Evolutionary conservation across 441 rosid species (phyloP).

Genomic region (Kokia cookei): DNA sequence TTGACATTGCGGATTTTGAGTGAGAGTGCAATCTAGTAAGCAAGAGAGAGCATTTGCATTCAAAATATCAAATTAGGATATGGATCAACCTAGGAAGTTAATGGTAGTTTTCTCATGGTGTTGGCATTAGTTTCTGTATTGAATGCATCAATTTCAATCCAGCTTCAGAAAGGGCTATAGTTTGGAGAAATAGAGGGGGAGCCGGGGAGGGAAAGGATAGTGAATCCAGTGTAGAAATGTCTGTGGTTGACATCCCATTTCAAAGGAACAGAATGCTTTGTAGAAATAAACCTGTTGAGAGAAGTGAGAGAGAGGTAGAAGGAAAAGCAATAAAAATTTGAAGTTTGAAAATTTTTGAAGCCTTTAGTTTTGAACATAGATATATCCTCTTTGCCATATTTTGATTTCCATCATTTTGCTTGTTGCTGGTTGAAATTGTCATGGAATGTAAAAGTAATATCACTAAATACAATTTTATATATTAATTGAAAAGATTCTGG

Average conservation of each 20-base stretch:
- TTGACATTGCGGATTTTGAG: background rate
- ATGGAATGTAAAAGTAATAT: background rate
- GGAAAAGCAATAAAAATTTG: background rate
- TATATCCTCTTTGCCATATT: too few relatives aligned
- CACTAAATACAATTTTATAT: background rate
- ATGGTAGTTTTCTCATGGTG: background rate
- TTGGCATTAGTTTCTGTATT: background rate
- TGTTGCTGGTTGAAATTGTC: background rate
- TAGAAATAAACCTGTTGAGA: background rate
- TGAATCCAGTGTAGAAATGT: background rate
- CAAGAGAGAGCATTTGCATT: background rate
- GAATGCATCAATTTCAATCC: background rate
- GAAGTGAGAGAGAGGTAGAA: background rate
- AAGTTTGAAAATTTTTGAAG: background rate
- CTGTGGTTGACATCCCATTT: background rate
- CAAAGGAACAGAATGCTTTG: background rate
- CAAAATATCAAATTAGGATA: background rate
- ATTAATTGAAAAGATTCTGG: background rate
- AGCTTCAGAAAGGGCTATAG: background rate
- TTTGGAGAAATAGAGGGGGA: background rate
- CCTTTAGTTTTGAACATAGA: background rate
- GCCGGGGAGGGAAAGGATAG: background rate
- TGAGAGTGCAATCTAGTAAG: background rate
- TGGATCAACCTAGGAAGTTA: background rate
- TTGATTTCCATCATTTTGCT: too few relatives aligned